phyloP scores from a whole-genome alignment of 805 yeast genomes.

The Kuraishia ogatae region DNA sequence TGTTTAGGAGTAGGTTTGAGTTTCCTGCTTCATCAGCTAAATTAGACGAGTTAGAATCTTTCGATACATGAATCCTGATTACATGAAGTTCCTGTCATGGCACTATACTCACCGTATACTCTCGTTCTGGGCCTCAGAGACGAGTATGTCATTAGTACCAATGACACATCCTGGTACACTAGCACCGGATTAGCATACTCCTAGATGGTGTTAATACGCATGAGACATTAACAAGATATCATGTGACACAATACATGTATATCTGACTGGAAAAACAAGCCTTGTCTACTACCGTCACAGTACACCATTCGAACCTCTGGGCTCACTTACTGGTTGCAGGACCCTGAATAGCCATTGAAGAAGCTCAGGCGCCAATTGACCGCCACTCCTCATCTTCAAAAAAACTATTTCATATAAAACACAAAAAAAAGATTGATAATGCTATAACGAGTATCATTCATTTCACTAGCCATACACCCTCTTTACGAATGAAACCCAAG shows the following conservation, averaged over 20 bases:
- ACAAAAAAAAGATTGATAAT: too few species aligned
- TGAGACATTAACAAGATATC: too few species aligned
- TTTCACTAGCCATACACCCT: too few species aligned
- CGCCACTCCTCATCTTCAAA: background rate
- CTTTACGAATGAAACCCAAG: too few species aligned
- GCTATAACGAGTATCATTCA: too few species aligned
- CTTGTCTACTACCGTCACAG: background rate
- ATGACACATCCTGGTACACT: conserved; percentile 54
- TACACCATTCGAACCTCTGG: background rate
- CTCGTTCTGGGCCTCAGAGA: conserved; percentile 64
- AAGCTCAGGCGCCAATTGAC: conserved; percentile 28
- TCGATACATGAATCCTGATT: too few species aligned
- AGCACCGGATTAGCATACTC: conserved; percentile 52
- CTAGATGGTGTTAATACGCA: conserved; percentile 8
- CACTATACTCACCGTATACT: conserved; percentile 34
- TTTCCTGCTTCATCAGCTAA: conserved; percentile 44
- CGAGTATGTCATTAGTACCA: conserved; percentile 39
- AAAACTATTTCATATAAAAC: background rate
- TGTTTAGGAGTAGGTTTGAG: conserved; percentile 48
- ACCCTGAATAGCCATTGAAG: conserved; percentile 53
- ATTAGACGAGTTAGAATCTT: background rate
- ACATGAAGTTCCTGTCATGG: too few species aligned
- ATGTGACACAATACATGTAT: too few species aligned
- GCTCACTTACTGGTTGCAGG: conserved; percentile 32
- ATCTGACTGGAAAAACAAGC: background rate